These are phyloP conservation scores for Microthyrium microscopicum DNA, from an alignment of 2,329 filamentous ascomycete genomes.

Conservation along the genomic window DNA sequence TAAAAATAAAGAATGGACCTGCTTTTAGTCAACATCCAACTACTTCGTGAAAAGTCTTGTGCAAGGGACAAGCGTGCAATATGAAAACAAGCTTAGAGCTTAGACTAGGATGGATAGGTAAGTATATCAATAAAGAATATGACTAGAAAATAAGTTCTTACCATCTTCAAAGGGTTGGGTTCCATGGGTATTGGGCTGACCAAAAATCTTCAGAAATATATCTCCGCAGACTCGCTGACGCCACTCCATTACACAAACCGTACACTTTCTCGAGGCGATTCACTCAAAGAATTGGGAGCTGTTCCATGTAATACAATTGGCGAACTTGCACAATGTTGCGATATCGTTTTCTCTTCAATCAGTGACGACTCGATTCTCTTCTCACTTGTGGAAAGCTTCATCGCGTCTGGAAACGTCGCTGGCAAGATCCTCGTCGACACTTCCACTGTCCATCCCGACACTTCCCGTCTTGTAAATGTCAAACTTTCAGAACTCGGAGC, in stretches of 20 bases:
- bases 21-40: too few relatives aligned
- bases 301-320: slow-evolving; percentile 10
- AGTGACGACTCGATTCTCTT: slow-evolving; percentile 27
- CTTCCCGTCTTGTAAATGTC: slow-evolving; percentile 10
- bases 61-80: too few relatives aligned
- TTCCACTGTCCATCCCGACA: neutral
- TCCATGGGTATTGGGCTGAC: too few relatives aligned
- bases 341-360: slow-evolving; percentile 20
- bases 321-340: slow-evolving; percentile 12
- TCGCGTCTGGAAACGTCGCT: slow-evolving; percentile 18
- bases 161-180: too few relatives aligned
- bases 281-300: slow-evolving; percentile 16
- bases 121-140: too few relatives aligned
- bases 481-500: slow-evolving; percentile 17
- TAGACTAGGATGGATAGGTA: too few relatives aligned
- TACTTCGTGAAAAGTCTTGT: too few relatives aligned
- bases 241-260: slow-evolving; percentile 29
- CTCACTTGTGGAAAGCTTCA: slow-evolving; percentile 15
- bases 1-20: too few relatives aligned
- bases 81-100: too few relatives aligned
- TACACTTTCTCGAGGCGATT: slow-evolving; percentile 28
- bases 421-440: slow-evolving; percentile 3
- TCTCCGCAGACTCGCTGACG: slow-evolving; percentile 5
- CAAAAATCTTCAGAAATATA: too few relatives aligned
- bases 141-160: too few relatives aligned